These are phyloP conservation scores for Beta vulgaris DNA, from an alignment of 148 eudicot species.

Conservation along the genomic window DNA sequence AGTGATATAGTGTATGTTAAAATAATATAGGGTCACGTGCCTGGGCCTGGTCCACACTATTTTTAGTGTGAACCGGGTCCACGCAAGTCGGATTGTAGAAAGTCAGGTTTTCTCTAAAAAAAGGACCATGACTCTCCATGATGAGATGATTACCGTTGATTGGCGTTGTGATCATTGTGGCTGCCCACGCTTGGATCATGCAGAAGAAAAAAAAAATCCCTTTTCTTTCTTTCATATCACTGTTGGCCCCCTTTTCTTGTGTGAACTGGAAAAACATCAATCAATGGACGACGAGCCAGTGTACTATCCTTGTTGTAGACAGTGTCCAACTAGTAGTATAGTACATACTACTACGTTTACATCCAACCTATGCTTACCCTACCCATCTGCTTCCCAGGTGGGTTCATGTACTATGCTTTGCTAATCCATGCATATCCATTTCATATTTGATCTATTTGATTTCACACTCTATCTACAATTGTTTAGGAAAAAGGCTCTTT, in stretches of 20 bases:
- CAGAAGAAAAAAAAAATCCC: neutral
- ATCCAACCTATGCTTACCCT: neutral
- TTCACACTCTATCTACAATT: too few species aligned
- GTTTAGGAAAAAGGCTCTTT: too few species aligned
- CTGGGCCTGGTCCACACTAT: too few species aligned
- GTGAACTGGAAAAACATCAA: neutral
- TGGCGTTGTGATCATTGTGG: slow-evolving; percentile 14
- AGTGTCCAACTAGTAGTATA: too few species aligned
- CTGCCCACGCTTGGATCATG: slow-evolving; percentile 15
- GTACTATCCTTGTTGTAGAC: neutral
- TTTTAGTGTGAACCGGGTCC: too few species aligned
- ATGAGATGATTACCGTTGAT: slow-evolving; percentile 14
- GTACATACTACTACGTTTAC: too few species aligned
- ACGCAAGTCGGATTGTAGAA: neutral
- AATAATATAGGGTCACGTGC: too few species aligned
- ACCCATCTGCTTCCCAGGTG: slow-evolving; percentile 3
- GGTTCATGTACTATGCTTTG: neutral
- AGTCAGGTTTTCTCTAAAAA: neutral
- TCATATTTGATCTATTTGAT: too few species aligned
- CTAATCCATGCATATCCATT: neutral
- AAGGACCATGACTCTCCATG: slow-evolving; percentile 6
- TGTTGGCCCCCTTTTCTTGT: neutral
- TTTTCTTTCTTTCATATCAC: neutral
- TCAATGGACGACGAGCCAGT: slow-evolving; percentile 3
- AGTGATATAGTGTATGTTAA: too few species aligned